Evolutionary conservation across 2,329 filamentous ascomycete genomes (phyloP), one percentile per base, ranked within the genome.

Genomic region (Metarhizium guizhouense): DNA sequence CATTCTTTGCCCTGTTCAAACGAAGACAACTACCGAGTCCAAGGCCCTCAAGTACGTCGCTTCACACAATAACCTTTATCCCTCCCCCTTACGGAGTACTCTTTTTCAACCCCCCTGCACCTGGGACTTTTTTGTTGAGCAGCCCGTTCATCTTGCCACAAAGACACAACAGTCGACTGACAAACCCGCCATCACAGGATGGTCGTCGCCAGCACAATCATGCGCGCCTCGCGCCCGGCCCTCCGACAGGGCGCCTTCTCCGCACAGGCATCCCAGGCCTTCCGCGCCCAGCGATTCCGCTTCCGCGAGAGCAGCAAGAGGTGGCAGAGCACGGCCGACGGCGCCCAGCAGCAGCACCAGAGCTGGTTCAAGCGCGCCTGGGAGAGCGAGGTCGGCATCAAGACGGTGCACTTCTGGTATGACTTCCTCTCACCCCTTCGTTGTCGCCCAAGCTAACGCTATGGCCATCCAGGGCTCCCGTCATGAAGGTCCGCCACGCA

Each of bases 331-430:
- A 85, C 86, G 48, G 77, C 84, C 47, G 76, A 78, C 60, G 72
- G 73, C 53, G 70, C 69, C 53, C 74, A 65, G 63, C 69, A 71
- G 57, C 70, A 73, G 57, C 65, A 74, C 62, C 64, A 71, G 60
- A 75, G 76, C 67, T 85, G 79, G 78, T 85, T 94, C 72, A 84
- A 86, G 78, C 85, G 85, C 73, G 83, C 95, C 79, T 91, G 86
- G 87, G 84, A 90, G 72, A 90, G 87, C 72, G 87, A 88, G 60
- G 74, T 92, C 61, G 89, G 89, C 53, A 64, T 92, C 64, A 91
- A 91, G 86, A 99, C 94, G 59, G 94, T 99, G 66, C 94, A 99
- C 75, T 99, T 99, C 77, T 99, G 94, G 93, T 93, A 77, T 62
- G 79, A 68, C 36, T 16, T 45, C 20, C 42, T 1, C n/a, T 18